Evolutionary conservation across 495 filamentous ascomycete genomes (phyloP).

Genomic region (Neurospora discreta): DNA sequence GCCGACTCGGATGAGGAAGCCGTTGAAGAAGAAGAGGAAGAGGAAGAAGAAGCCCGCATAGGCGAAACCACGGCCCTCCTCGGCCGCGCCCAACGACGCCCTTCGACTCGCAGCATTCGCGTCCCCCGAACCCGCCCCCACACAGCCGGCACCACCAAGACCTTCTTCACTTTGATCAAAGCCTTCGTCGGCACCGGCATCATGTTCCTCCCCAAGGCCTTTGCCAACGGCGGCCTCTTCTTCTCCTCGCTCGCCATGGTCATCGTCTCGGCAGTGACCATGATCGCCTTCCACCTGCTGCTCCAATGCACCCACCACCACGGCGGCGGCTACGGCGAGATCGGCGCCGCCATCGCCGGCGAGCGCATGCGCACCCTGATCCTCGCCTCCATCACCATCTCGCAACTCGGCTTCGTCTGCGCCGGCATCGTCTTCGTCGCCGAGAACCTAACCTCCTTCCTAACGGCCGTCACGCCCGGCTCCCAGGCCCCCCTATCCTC

Average conservation of each 20-base stretch:
- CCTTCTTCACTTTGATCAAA: conserved; percentile 59
- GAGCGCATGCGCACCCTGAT: conserved; percentile 40
- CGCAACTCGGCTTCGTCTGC: conserved; percentile 57
- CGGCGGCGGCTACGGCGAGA: conserved; percentile 51
- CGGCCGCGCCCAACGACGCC: conserved; percentile 14
- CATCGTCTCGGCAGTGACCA: conserved; percentile 41
- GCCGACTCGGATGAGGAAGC: conserved; percentile 50
- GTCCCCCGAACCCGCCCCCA: background rate
- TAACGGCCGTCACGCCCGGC: conserved; percentile 38
- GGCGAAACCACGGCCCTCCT: conserved; percentile 44
- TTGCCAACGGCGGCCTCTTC: conserved; percentile 55
- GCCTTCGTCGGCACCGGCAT: conserved; percentile 57
- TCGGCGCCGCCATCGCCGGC: conserved; percentile 45
- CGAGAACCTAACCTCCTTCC: conserved; percentile 48
- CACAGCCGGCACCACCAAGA: conserved; percentile 47
- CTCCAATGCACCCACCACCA: conserved; percentile 41
- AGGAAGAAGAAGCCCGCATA: conserved; percentile 19
- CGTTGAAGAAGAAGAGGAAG: conserved; percentile 30
- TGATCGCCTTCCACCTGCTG: conserved; percentile 53
- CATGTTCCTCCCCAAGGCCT: conserved; percentile 59
- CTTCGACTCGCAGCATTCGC: background rate
- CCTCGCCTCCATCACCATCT: conserved; percentile 49
- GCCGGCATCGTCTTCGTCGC: conserved; percentile 56
- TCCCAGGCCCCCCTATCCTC: conserved; percentile 25
- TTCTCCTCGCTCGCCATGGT: conserved; percentile 52